Evolutionary conservation across 176 grass and related monocot genomes (phyloP).

Genomic region (Tuctoria greenei): DNA sequence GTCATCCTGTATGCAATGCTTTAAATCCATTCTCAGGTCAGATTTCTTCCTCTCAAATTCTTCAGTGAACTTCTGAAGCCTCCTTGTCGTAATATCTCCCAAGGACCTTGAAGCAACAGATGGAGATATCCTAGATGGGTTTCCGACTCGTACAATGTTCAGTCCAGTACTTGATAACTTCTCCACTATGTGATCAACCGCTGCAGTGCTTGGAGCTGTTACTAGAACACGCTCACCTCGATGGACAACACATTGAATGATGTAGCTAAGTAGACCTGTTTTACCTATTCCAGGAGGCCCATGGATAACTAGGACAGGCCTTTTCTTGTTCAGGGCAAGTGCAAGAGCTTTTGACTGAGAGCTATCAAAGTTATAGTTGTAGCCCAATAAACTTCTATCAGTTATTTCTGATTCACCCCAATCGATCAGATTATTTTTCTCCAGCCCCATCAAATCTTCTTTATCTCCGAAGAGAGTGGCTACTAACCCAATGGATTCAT

Average conservation of each 20-base stretch:
- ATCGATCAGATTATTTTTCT: constrained; percentile 61
- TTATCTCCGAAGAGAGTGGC: constrained; percentile 81
- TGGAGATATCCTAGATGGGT: constrained; percentile 70
- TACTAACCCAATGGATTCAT: constrained; percentile 70
- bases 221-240: constrained; percentile 77
- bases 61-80: constrained; percentile 60
- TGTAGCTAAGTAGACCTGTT: constrained; percentile 71
- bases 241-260: constrained; percentile 61
- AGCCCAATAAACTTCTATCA: constrained; percentile 28
- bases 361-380: constrained; percentile 53
- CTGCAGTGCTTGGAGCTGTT: constrained; percentile 91
- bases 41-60: constrained; percentile 87
- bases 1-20: constrained; percentile 61
- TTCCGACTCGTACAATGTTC: constrained; percentile 83
- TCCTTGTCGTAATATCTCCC: constrained; percentile 63
- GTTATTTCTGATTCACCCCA: constrained; percentile 40
- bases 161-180: constrained; percentile 60
- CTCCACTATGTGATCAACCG: constrained; percentile 84
- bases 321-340: constrained; percentile 78
- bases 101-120: constrained; percentile 73
- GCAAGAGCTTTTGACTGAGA: constrained; percentile 64
- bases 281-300: constrained; percentile 92
- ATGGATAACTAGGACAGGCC: constrained; percentile 70
- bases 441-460: constrained; percentile 64
- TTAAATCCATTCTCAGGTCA: constrained; percentile 83